Base-by-base conservation (phyloP, 495 filamentous ascomycete species). In the Hypoxylon trugodes region DNA sequence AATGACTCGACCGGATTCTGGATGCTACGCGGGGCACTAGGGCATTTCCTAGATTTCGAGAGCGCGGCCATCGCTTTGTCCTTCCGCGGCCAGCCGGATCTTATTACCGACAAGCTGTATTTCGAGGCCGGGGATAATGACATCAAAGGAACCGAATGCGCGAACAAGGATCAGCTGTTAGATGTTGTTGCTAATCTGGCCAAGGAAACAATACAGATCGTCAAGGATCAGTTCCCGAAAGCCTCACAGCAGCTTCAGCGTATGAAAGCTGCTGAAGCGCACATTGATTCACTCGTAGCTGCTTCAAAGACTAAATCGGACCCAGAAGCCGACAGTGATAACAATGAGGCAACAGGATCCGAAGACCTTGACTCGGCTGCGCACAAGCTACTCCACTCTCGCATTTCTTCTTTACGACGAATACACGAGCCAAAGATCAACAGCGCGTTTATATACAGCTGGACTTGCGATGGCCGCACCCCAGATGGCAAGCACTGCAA, bases 151-250 rank as follows among this genome's bases (percentile, higher is more conserved):
- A 7, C 15, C 6, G 25, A 32, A 13, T 5, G n/a, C n/a, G 25
- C 6, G 12, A 21, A 47, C 6, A 47, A 32, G 25, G 25, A 18
- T 8, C 10, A 2, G 16, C n/a, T 32, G 12, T 47, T 47, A 32
- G 13, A 32, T 32, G 19, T 19, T 6, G 43, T 32, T n/a, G 24
- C 4, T 4, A 47, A 19, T 4, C 12, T 47, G 2, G 43, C 43
- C 43, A 47, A 47, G 25, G 43, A 47, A 32, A 47, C n/a, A 30
- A 32, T 47, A 6, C n/a, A 47, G 25, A 16, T 32, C 4, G 13
- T 26, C 22, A 47, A 8, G 3, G 8, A n/a, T 8, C 25, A 47
- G 7, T n/a, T 32, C 6, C 43, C 43, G 6, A n/a, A 47, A 3
- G 5, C 6, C 25, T 30, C 43, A 47, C 43, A 47, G 22, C 43